Conservation (phyloP, 1,284 basidiomycete species). For the Sphagnurus paluster region DNA sequence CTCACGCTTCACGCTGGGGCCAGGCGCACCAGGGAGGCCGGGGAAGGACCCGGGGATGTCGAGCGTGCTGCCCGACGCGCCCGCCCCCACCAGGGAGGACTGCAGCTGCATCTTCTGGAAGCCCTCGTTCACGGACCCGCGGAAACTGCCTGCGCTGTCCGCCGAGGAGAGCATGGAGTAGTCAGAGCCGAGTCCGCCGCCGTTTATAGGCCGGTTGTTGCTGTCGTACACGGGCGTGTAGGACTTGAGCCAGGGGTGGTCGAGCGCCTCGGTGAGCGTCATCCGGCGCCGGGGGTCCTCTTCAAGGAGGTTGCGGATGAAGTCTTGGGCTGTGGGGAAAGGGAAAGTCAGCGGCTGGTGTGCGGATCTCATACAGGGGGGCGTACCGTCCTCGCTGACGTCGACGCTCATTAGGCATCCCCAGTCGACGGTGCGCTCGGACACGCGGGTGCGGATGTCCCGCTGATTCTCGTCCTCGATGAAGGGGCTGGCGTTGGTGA, state of each 20-base stretch:
- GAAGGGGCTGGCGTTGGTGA: slow-evolving; percentile 73
- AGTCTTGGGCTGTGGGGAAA: slow-evolving; percentile 31
- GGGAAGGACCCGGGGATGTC: slow-evolving; percentile 24
- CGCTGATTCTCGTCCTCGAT: slow-evolving; percentile 59
- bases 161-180: slow-evolving; percentile 31
- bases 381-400: slow-evolving; percentile 31
- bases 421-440: slow-evolving; percentile 64
- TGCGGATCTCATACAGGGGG: too few species aligned
- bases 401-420: slow-evolving; percentile 35
- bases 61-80: slow-evolving; percentile 13
- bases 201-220: slow-evolving; percentile 11
- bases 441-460: slow-evolving; percentile 56
- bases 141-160: slow-evolving; percentile 21
- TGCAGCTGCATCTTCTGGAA: slow-evolving; percentile 33
- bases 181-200: slow-evolving; percentile 20
- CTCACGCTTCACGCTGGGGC: slow-evolving; percentile 18
- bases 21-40: background rate
- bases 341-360: too few species aligned
- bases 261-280: slow-evolving; percentile 30
- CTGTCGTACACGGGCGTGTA: slow-evolving; percentile 30
- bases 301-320: slow-evolving; percentile 36
- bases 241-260: slow-evolving; percentile 41
- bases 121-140: slow-evolving; percentile 31
- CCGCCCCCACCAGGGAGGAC: too few species aligned
- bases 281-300: slow-evolving; percentile 33